Evolutionary conservation across 768 basidiomycete genomes (phyloP).

Genomic region (Termitomyces bulborhizus): DNA sequence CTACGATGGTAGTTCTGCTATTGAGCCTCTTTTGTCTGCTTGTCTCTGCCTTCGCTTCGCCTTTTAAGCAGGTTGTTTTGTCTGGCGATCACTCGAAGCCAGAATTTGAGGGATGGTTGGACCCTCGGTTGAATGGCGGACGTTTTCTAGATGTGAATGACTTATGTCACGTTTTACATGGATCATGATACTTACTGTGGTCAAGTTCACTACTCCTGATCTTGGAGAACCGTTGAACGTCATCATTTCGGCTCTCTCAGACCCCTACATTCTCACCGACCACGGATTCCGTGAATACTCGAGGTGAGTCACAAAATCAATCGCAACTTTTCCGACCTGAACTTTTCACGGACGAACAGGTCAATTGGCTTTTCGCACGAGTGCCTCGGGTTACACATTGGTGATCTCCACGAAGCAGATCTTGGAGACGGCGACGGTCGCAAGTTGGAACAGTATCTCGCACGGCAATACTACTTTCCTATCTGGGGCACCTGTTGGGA

Average conservation of each 20-base stretch:
- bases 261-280: slow-evolving; percentile 76
- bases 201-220: slow-evolving; percentile 56
- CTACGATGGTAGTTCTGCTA: neutral
- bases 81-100: neutral
- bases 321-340: neutral
- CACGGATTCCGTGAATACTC: slow-evolving; percentile 63
- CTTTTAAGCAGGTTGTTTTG: slow-evolving; percentile 9
- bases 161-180: neutral
- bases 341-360: slow-evolving; percentile 25
- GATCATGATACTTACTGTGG: neutral
- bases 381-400: slow-evolving; percentile 75
- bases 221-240: slow-evolving; percentile 82
- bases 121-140: slow-evolving; percentile 72
- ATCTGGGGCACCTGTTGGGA: slow-evolving; percentile 88
- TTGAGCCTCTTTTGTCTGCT: slow-evolving; percentile 1
- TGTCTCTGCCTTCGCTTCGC: neutral
- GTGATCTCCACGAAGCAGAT: slow-evolving; percentile 70
- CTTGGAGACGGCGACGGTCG: slow-evolving; percentile 78
- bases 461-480: slow-evolving; percentile 73
- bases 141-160: slow-evolving; percentile 65
- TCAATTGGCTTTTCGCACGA: slow-evolving; percentile 81
- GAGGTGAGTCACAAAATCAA: slow-evolving; percentile 38
- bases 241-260: slow-evolving; percentile 73
- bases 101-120: slow-evolving; percentile 38
- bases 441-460: slow-evolving; percentile 64